These are phyloP conservation scores for Tylopilus sp. DNA, from an alignment of 768 basidiomycete species.

Conservation along the genomic window DNA sequence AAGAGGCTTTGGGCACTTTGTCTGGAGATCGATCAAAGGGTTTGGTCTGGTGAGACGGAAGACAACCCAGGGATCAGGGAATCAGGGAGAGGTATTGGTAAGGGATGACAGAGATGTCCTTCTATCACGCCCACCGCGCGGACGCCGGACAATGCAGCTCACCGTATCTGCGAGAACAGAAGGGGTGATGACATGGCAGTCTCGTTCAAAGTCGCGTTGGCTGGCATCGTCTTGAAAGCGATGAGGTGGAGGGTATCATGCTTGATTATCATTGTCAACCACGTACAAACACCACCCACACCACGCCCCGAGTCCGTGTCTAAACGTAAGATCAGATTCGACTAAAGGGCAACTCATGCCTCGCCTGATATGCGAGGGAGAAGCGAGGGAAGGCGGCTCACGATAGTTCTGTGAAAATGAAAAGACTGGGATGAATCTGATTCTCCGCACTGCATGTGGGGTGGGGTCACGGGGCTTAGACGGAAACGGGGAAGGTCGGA, in stretches of 20 bases:
- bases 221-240: background rate
- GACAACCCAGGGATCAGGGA: slow-evolving; percentile 19
- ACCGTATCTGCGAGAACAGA: background rate
- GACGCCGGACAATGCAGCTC: background rate
- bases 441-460: slow-evolving; percentile 31
- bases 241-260: slow-evolving; percentile 1
- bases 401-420: slow-evolving; percentile 21
- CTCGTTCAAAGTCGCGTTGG: background rate
- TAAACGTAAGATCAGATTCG: slow-evolving; percentile 19
- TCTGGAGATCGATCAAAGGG: slow-evolving; percentile 4
- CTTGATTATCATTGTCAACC: slow-evolving; percentile 21
- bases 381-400: slow-evolving; percentile 18
- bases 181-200: background rate
- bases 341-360: slow-evolving; percentile 13
- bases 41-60: slow-evolving; percentile 6
- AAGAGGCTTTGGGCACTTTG: background rate
- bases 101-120: background rate
- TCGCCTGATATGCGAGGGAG: slow-evolving; percentile 26
- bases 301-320: slow-evolving; percentile 3
- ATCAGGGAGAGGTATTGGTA: slow-evolving; percentile 8
- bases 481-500: slow-evolving; percentile 9
- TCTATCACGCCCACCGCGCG: background rate
- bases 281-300: slow-evolving; percentile 21
- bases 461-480: slow-evolving; percentile 19
- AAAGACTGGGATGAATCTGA: slow-evolving; percentile 15